These are phyloP conservation scores for Thelonectria rubi DNA, from an alignment of 2,329 filamentous ascomycete species.

Conservation along the genomic window DNA sequence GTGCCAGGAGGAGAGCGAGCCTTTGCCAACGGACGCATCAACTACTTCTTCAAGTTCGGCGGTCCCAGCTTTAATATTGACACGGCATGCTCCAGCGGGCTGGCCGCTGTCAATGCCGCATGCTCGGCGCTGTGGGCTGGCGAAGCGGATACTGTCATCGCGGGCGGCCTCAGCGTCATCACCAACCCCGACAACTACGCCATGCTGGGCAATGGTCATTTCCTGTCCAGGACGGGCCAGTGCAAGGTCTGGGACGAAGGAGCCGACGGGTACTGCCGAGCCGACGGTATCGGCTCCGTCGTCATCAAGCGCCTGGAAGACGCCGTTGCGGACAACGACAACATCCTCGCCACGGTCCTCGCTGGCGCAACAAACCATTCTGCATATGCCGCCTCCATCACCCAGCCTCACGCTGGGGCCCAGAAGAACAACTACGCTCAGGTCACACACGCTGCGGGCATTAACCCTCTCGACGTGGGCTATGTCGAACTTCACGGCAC, in stretches of 20 bases:
- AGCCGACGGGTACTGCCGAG: constrained; percentile 67
- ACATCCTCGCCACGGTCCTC: constrained; percentile 69
- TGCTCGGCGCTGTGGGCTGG: constrained; percentile 75
- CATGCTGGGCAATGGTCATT: constrained; percentile 70
- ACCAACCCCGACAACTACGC: constrained; percentile 73
- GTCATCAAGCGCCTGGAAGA: constrained; percentile 61
- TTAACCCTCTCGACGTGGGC: constrained; percentile 79
- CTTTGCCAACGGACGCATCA: constrained; percentile 69
- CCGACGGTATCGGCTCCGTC: constrained; percentile 57
- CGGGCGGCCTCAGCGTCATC: constrained; percentile 76
- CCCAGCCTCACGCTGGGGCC: constrained; percentile 70
- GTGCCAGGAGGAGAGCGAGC: constrained; percentile 56
- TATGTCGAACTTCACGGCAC: constrained; percentile 89
- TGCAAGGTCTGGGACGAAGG: constrained; percentile 63
- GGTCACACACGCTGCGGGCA: constrained; percentile 75
- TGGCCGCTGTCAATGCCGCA: constrained; percentile 74
- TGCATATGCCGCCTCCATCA: constrained; percentile 75
- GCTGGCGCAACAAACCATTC: constrained; percentile 76
- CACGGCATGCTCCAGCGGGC: constrained; percentile 80
- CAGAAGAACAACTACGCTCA: constrained; percentile 70
- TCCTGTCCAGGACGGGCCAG: constrained; percentile 60
- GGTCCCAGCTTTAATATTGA: constrained; percentile 78
- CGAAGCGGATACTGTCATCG: constrained; percentile 83
- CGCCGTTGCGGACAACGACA: constrained; percentile 67
- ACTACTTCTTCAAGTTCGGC: constrained; percentile 81